Base-by-base conservation (phyloP, 2,329 filamentous ascomycete genomes). In the Dissoconium aciculare region DNA sequence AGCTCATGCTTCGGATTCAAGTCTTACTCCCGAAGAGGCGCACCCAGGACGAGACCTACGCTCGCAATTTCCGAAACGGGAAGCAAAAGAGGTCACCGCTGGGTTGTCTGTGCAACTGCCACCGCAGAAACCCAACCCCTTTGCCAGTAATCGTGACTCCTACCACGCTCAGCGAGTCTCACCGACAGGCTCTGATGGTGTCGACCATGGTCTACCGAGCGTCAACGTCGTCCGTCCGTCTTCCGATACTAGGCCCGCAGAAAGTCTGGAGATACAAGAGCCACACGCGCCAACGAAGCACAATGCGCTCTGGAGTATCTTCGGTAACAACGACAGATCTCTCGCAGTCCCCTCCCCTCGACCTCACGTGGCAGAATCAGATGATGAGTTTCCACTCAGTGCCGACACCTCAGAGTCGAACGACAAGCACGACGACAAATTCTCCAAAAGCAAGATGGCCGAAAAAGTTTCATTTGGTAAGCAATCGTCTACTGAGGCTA, bases 331-430 rank as follows among this genome's bases (percentile, higher is more conserved):
- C 28, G 47, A 50, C 31, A 28, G 42, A 5, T 35, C 41, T 5
- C 28, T 54, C 3, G 53, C 51, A 9, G 53, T 63, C 32, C 56
- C 58, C 15, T 63, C 59, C 30, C 61, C 61, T 4, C 57, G 61
- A 43, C 60, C 60, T 5, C 46, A 55, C 15, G 33, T 40, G 4
- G 40, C 37, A 5, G 45, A 49, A 15, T 49, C 47, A 9, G 52
- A 54, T n/a, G 51, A 55, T 26, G 40, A 46, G 14, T 50, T 47
- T 17, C 45, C 45, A 11, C 32, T 50, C 8, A 36, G 37, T 4
- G 31, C 31, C 19, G 27, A 15, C 15, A 15, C 15, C 14, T n/a
- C n/a, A n/a, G n/a, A n/a, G n/a, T n/a, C n/a, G n/a, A n/a, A n/a
- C n/a, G n/a, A n/a, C n/a, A n/a, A n/a, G n/a, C n/a, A n/a, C n/a